Conservation (phyloP, 441 rosid genomes). For the Hura crepitans region DNA sequence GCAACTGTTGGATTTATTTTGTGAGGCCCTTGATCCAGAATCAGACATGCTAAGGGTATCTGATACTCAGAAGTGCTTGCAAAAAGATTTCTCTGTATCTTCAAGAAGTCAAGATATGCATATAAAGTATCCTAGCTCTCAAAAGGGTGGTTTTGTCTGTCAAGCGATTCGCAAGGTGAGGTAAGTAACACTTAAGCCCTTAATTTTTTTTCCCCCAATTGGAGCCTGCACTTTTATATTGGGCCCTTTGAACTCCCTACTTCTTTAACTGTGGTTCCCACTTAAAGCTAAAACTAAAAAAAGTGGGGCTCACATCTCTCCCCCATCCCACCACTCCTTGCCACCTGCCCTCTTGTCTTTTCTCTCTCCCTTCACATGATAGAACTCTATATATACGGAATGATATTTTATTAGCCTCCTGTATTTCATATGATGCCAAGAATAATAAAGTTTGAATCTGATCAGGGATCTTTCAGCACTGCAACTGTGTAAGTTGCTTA, state of each 20-base stretch:
- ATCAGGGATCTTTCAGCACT: conserved; percentile 69
- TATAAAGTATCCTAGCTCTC: conserved; percentile 26
- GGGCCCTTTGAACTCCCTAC: no score
- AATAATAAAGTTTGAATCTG: conserved; percentile 24
- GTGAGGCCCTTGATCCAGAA: conserved; percentile 83
- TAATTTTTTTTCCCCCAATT: no score
- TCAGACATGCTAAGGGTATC: conserved; percentile 38
- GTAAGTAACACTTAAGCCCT: no score
- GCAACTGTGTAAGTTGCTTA: conserved; percentile 48
- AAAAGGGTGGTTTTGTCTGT: conserved; percentile 39
- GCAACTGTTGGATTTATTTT: conserved; percentile 65
- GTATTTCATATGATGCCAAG: not conserved
- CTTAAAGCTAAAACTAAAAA: no score
- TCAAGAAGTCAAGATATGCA: conserved; percentile 20
- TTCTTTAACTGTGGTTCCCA: no score
- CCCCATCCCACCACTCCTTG: no score
- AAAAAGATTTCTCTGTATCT: conserved; percentile 24
- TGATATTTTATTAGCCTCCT: not conserved
- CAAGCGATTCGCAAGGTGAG: conserved; percentile 56
- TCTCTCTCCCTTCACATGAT: no score
- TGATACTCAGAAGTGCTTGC: conserved; percentile 14
- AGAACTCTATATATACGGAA: not conserved
- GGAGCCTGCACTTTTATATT: no score
- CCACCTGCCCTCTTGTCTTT: no score
- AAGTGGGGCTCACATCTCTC: no score